Conservation (phyloP, 768 basidiomycete species). For the Dendrothele bispora region DNA sequence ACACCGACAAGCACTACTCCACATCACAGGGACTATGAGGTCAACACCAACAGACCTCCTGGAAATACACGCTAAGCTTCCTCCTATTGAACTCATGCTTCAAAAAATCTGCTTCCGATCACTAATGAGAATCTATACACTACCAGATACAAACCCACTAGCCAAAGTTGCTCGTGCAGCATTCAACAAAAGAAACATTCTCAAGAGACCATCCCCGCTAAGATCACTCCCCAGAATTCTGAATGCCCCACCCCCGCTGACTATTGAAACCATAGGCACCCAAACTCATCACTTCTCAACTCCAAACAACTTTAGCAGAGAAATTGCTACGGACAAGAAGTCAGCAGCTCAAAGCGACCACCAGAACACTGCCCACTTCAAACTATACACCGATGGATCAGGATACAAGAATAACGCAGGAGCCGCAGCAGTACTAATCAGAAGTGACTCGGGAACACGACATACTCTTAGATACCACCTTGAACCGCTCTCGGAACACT, state of each 20-base stretch:
- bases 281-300: too few relatives aligned
- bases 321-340: background rate
- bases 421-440: background rate
- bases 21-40: conserved; percentile 9
- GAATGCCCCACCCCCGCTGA: background rate
- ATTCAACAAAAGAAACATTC: background rate
- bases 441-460: background rate
- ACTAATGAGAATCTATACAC: conserved; percentile 7
- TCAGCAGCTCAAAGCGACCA: background rate
- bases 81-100: conserved; percentile 10
- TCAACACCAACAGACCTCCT: conserved; percentile 11
- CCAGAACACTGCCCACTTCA: background rate
- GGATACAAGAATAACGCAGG: conserved; percentile 2
- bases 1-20: background rate
- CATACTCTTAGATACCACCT: background rate
- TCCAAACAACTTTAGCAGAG: too few relatives aligned
- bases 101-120: conserved; percentile 4
- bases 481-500: background rate
- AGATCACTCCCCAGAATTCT: conserved; percentile 8
- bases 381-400: conserved; percentile 16
- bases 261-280: background rate
- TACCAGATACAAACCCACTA: conserved; percentile 10
- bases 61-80: conserved; percentile 11
- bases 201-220: conserved; percentile 9
- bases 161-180: background rate